Percentiles rank a stretch among this genome's conserved stretches.
Conservation (phyloP, 768 basidiomycete genomes). For the Scleroderma bovista region DNA sequence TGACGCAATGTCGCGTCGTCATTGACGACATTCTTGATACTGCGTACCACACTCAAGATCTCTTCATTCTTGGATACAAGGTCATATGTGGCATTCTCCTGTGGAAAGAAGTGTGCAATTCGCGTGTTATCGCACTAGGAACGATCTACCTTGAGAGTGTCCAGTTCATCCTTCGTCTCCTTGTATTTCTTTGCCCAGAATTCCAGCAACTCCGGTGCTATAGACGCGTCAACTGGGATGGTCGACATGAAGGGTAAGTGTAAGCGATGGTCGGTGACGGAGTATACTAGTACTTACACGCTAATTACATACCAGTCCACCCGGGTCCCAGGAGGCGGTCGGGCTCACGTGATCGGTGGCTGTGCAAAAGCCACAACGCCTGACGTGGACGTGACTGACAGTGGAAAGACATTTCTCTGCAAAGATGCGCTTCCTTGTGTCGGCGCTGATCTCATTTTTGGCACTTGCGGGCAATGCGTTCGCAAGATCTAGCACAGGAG, state of each 20-base stretch:
- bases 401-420: not conserved
- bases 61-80: not conserved
- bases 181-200: slow-evolving; percentile 11
- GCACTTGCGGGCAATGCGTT: slow-evolving; percentile 17
- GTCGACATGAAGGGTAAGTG: not conserved
- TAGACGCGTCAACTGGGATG: not conserved
- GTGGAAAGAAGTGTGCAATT: not conserved
- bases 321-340: too few relatives aligned
- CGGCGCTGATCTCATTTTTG: slow-evolving; percentile 25
- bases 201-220: slow-evolving; percentile 8
- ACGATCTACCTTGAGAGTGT: slow-evolving; percentile 5
- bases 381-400: not conserved
- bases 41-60: not conserved
- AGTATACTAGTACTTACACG: not conserved
- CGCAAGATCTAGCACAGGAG: slow-evolving; percentile 75
- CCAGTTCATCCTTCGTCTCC: slow-evolving; percentile 7
- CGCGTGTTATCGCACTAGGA: not conserved
- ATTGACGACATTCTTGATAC: not conserved
- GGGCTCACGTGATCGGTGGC: not conserved
- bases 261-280: not conserved
- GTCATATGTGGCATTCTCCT: not conserved
- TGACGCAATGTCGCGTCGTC: not conserved
- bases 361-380: not conserved
- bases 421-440: slow-evolving; percentile 24
- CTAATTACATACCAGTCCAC: not conserved